phyloP scores from a whole-genome alignment of 768 basidiomycete genomes.

The Lepiota brunneoincarnata region DNA sequence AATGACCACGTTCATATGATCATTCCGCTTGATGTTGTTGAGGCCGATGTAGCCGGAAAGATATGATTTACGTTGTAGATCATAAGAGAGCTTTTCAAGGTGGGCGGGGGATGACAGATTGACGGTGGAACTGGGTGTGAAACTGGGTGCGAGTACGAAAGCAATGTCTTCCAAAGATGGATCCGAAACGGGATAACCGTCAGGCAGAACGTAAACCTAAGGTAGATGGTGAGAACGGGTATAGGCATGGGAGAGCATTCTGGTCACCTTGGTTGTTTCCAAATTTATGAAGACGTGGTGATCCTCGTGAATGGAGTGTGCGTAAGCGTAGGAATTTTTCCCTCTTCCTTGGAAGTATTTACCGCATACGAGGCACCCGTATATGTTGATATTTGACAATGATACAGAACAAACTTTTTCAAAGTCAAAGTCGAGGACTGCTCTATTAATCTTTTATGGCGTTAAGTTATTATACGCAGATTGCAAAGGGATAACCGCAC shows the following conservation, averaged over 20 bases:
- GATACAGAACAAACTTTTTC: conserved; percentile 99
- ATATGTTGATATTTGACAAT: conserved; percentile 94
- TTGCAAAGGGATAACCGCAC: conserved; percentile 24
- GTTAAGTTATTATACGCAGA: conserved; percentile 11
- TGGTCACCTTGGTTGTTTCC: conserved; percentile 81
- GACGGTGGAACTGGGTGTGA: conserved; percentile 57
- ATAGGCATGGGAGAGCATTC: conserved; percentile 13
- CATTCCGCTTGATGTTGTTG: conserved; percentile 97
- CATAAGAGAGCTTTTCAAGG: conserved; percentile 76
- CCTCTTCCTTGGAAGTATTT: conserved; percentile 99
- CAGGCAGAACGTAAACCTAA: conserved; percentile 95
- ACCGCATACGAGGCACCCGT: conserved; percentile 96
- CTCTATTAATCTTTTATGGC: conserved; percentile 75
- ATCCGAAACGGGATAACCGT: conserved; percentile 95
- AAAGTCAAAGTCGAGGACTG: conserved; percentile 94
- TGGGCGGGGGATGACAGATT: conserved; percentile 56
- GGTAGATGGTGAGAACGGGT: conserved; percentile 15
- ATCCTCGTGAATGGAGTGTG: conserved; percentile 96
- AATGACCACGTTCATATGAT: conserved; percentile 96
- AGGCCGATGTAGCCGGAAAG: conserved; percentile 92
- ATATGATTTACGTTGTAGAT: conserved; percentile 79
- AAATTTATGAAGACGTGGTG: conserved; percentile 99
- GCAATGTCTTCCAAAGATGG: conserved; percentile 96
- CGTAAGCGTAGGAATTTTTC: conserved; percentile 89
- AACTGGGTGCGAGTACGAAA: conserved; percentile 86